Base-by-base conservation (phyloP, 345 rosid genomes). In the Euphorbia peplus region DNA sequence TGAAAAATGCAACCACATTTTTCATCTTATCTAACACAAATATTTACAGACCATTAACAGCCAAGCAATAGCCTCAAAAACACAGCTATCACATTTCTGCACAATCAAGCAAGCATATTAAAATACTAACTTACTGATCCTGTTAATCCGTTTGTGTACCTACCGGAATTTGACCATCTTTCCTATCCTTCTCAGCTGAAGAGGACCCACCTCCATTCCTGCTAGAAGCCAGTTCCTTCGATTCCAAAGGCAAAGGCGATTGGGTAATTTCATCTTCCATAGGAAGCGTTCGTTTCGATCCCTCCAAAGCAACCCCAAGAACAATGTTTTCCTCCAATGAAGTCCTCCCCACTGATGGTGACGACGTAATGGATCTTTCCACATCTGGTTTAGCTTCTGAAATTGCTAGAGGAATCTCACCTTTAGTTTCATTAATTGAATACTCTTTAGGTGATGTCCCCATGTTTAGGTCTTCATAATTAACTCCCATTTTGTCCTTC, bases 301-400 rank as follows among this genome's bases (percentile, higher is more conserved):
- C 97, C 58, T 93, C 97, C 54, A 93, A 60, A 5, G 97, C 97
- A 53, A 93, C 98, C 3, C 90, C 96, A 15, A 93, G 93, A 74
- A 93, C 88, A 59, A 93, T 83, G 70, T 90, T 93, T 64, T 93
- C 97, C 75, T 85, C 93, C 79, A 89, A 58, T 12, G 83, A 70
- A 44, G 91, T 79, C 74, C 82, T 80, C 30, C 63, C 59, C 35
- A 73, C 64, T 3, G 86, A 68, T 12, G 83, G 79, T 12, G 83
- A 78, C 13, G 70, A 67, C 51, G 73, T 69, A 51, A 55, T 58
- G 5, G 80, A 42, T 71, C 81, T 78, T 53, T 78, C 88, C 37
- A 57, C 28, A 8, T 77, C 92, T 67, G 64, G 81, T 62, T 74
- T 75, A 72, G 70, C 69, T 59, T n/a, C 79, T 64, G 82, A 66